These are phyloP conservation scores for Albophoma yamanashiensis DNA, from an alignment of 2,329 filamentous ascomycete species.

Conservation along the genomic window DNA sequence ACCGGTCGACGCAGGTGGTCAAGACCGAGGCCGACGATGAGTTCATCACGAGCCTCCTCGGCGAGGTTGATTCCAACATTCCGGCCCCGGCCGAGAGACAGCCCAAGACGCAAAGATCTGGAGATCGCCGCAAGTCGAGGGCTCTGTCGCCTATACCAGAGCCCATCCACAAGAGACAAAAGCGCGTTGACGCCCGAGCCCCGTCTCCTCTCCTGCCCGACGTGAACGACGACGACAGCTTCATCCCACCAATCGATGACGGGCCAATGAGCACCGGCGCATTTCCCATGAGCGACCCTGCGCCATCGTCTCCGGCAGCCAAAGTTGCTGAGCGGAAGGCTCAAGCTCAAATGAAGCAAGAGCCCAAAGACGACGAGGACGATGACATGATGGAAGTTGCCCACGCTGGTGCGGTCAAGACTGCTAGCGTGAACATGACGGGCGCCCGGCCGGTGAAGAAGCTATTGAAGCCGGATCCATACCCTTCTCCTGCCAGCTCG, in stretches of 20 bases:
- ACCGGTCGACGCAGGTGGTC: conserved; percentile 39
- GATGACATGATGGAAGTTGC: conserved; percentile 84
- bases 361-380: conserved; percentile 54
- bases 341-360: conserved; percentile 37
- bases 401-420: conserved; percentile 58
- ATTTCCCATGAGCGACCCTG: conserved; percentile 74
- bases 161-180: conserved; percentile 45
- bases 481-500: conserved; percentile 64
- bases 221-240: conserved; percentile 45
- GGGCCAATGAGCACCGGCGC: conserved; percentile 37
- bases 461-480: conserved; percentile 53
- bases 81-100: conserved; percentile 41
- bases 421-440: conserved; percentile 71
- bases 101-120: conserved; percentile 57
- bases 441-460: conserved; percentile 66
- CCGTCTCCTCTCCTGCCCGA: conserved; percentile 30
- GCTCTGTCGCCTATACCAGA: conserved; percentile 64
- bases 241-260: conserved; percentile 49
- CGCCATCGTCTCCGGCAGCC: conserved; percentile 77
- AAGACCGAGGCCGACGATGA: conserved; percentile 81
- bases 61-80: conserved; percentile 74
- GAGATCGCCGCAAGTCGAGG: conserved; percentile 67
- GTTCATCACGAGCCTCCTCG: conserved; percentile 76
- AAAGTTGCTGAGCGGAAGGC: conserved; percentile 67
- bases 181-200: conserved; percentile 37